Evolutionary conservation across 768 basidiomycete species (phyloP), one percentile per base, ranked within the genome.

Genomic region (Boletus reticuloceps): DNA sequence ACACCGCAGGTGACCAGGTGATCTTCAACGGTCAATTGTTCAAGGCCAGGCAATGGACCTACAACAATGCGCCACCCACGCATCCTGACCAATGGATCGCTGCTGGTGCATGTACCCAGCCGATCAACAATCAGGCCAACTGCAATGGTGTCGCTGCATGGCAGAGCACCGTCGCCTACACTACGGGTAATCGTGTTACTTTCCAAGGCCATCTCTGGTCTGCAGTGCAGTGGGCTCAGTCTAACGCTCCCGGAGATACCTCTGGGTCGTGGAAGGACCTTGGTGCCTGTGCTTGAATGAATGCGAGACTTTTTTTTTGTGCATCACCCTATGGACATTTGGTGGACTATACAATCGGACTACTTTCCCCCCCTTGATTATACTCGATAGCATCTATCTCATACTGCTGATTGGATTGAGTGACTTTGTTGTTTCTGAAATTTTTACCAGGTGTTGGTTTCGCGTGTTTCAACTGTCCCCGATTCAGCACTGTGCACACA

Each of bases 31-130:
- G 45, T 2, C 59, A 64, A 1, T 5, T 72, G 37, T 69, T 19
- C 34, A 64, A 58, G 2, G 68, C 68, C 17, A 61, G 4, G 9
- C 70, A 69, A 10, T 69, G 68, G 70, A 62, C 59, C 0, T 69
- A 55, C 6, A 51, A 70, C 44, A 70, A 59, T 2, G 50, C 50
- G 0, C 70, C 68, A 0, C 37, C 50, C 0, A 1, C 44, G 0
- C 60, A 59, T 13, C 7, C 55, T 7, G 69, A 59, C 4, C 60
- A 62, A 16, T 71, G 68, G 69, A 20, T 19, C 0, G 1, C 32
- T 2, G 40, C 5, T 9, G 60, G 60, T 0, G 25, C 6, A 6
- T 69, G 68, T 12, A 3, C 36, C 6, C 69, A 51, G 53, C 67
- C 67, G 9, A 43, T 69, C 4, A 58, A 29, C 25, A 71, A 71